Evolutionary conservation across 345 rosid genomes (phyloP), one percentile per base, ranked within the genome.

Genomic region (Murraya koenigii): DNA sequence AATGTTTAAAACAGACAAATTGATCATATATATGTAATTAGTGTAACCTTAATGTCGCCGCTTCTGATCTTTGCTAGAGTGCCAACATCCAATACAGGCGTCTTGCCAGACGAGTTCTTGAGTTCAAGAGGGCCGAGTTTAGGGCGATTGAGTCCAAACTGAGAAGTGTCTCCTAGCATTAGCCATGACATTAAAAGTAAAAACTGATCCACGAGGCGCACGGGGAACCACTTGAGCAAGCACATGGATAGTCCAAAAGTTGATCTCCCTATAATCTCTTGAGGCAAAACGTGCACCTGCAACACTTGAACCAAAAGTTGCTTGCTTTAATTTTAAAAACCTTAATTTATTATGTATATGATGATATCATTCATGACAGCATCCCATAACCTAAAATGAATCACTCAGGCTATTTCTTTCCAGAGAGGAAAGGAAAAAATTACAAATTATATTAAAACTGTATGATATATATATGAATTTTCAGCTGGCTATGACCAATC

Each of bases 261-360:
- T 55, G 97, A 93, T 72, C 79, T 78, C 15, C 97, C 97, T 7
- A 95, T 82, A 89, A 95, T 90, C 88, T 93, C 90, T 80, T 87
- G 97, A 8, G 97, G 98, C 85, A 95, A 83, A 75, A 95, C 91
- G 85, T 95, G 98, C 81, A 95, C 90, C 97, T 94, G 85, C 78
- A 77, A 77, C 47, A 17, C 15, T 23, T n/a, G 47, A 63, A 28
- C 55, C 35, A 19, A 56, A 33, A 68, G 49, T 36, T 35, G 20
- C 41, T 36, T 35, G 20, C 41, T 78, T 26, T 17, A 71, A 76
- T 75, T 44, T 5, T 26, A 55, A 64, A 63, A 35, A 52, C 56
- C 49, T 44, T 44, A 44, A 44, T 52, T 17, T 52, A 41, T 22
- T 56, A 28, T 44, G 36, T 26, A 26, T 55, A 65, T 19, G 44